Percentiles rank a stretch among this genome's conserved stretches.
Evolutionary conservation across 441 rosid genomes (phyloP).

Genomic region (Brassica hybrid): DNA sequence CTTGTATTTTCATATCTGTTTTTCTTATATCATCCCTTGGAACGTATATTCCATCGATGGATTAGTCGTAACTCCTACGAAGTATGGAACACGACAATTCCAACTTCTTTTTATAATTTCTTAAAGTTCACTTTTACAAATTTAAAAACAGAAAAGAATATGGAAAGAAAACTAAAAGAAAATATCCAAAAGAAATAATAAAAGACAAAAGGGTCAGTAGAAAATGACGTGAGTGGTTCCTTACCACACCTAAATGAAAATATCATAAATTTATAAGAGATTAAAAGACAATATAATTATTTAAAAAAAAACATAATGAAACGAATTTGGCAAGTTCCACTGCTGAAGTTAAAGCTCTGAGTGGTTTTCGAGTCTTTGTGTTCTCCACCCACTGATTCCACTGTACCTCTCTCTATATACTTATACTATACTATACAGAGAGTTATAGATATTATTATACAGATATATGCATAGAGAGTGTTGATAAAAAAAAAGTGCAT

Average conservation of each 20-base stretch:
- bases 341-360: slow-evolving; percentile 21
- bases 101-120: slow-evolving; percentile 6
- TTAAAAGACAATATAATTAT: neutral
- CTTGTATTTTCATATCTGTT: neutral
- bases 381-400: slow-evolving; percentile 44
- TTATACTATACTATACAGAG: neutral
- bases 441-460: no score
- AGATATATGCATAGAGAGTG: neutral
- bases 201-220: slow-evolving; percentile 36
- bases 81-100: slow-evolving; percentile 15
- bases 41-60: slow-evolving; percentile 4
- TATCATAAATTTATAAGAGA: slow-evolving; percentile 7
- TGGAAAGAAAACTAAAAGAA: slow-evolving; percentile 34
- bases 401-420: slow-evolving; percentile 3
- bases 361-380: slow-evolving; percentile 18
- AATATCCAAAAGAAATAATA: slow-evolving; percentile 27
- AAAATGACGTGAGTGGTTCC: slow-evolving; percentile 45
- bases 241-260: slow-evolving; percentile 32
- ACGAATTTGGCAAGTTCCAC: slow-evolving; percentile 36
- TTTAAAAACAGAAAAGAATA: slow-evolving; percentile 19
- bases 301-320: slow-evolving; percentile 17
- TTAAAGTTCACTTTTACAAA: neutral
- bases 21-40: neutral
- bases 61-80: slow-evolving; percentile 22
- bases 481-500: no score